Percentiles rank a stretch among this genome's conserved stretches.
These are phyloP conservation scores for Epichloe bromicola DNA, from an alignment of 2,329 filamentous ascomycete genomes.

Conservation along the genomic window DNA sequence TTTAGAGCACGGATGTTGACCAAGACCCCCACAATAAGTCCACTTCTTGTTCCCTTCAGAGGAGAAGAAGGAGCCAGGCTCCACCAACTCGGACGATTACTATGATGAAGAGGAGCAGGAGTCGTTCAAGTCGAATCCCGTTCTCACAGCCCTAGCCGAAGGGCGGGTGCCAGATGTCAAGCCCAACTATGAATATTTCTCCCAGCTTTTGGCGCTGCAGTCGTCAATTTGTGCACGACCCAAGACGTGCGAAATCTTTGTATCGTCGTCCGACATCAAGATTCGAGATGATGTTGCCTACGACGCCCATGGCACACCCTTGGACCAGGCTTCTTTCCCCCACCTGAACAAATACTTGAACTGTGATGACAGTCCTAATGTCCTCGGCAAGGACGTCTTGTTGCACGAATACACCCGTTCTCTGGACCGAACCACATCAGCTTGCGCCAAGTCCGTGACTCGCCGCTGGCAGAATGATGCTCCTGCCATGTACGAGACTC, in stretches of 20 bases:
- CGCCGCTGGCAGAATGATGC: slow-evolving; percentile 46
- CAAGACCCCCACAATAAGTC: slow-evolving; percentile 26
- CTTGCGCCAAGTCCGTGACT: slow-evolving; percentile 39
- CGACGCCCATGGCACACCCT: slow-evolving; percentile 27
- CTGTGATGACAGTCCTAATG: slow-evolving; percentile 37
- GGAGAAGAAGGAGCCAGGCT: slow-evolving; percentile 42
- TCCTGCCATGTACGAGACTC: slow-evolving; percentile 39
- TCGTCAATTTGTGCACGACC: slow-evolving; percentile 39
- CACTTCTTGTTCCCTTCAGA: slow-evolving; percentile 48
- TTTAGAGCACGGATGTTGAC: slow-evolving; percentile 1
- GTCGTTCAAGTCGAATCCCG: slow-evolving; percentile 52
- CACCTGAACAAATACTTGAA: slow-evolving; percentile 42
- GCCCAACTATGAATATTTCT: slow-evolving; percentile 50
- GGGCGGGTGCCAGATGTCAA: slow-evolving; percentile 42
- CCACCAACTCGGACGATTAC: slow-evolving; percentile 47
- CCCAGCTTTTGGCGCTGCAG: slow-evolving; percentile 40
- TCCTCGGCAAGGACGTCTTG: slow-evolving; percentile 37
- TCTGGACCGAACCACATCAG: slow-evolving; percentile 41
- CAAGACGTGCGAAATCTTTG: slow-evolving; percentile 46
- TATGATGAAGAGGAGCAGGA: slow-evolving; percentile 30
- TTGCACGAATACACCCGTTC: slow-evolving; percentile 46
- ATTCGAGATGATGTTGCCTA: slow-evolving; percentile 36
- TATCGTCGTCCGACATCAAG: slow-evolving; percentile 38
- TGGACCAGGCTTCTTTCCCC: slow-evolving; percentile 40
- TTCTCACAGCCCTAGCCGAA: slow-evolving; percentile 48